Evolutionary conservation across 2,329 filamentous ascomycete genomes (phyloP).

Genomic region (Pseudohalonectria lignicola): DNA sequence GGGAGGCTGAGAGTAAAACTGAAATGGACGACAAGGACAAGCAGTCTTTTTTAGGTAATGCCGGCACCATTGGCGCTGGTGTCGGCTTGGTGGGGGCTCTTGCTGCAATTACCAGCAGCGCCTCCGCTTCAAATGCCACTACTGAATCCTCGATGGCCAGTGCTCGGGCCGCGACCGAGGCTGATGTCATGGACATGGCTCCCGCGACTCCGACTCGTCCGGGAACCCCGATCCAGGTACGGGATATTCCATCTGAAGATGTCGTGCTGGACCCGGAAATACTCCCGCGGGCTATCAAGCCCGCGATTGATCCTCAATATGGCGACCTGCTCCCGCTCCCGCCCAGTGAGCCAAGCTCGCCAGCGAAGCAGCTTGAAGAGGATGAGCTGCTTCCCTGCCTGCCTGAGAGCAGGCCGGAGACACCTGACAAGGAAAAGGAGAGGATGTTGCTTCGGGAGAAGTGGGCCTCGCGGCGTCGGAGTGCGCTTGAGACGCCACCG

Average conservation of each 20-base stretch:
- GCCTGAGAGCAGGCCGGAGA: conserved; percentile 49
- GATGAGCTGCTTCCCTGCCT: conserved; percentile 36
- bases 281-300: conserved; percentile 44
- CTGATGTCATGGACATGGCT: not conserved
- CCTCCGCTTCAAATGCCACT: conserved; percentile 32
- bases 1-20: conserved; percentile 20
- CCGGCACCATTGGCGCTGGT: conserved; percentile 60
- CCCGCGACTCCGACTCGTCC: not conserved
- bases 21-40: conserved; percentile 9
- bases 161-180: not conserved
- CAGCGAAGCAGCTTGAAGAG: conserved; percentile 16
- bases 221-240: not conserved
- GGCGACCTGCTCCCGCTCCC: conserved; percentile 54
- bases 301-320: conserved; percentile 55
- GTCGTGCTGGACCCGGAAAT: conserved; percentile 46
- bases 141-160: not conserved
- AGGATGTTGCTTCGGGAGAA: conserved; percentile 26
- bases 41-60: conserved; percentile 61
- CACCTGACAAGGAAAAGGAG: conserved; percentile 37
- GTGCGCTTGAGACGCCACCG: conserved; percentile 30
- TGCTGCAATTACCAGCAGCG: conserved; percentile 26
- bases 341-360: conserved; percentile 45
- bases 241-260: conserved; percentile 2
- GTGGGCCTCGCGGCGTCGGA: conserved; percentile 36
- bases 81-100: conserved; percentile 48